Conservation (phyloP, 345 rosid genomes). For the Brassica carinata region DNA sequence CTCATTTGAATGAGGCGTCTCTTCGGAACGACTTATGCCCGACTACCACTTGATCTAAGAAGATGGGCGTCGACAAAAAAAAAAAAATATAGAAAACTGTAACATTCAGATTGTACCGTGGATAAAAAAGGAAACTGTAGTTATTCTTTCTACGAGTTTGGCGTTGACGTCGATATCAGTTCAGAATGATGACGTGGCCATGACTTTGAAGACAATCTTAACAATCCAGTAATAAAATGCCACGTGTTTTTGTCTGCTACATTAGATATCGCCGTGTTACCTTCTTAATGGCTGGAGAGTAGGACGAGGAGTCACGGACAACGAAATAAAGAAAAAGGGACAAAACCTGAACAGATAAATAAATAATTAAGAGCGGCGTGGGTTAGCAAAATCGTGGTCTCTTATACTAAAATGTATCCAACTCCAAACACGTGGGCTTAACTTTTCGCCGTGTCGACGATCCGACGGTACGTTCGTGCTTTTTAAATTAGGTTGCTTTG, state of each 20-base stretch:
- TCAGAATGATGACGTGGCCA: constrained; percentile 19
- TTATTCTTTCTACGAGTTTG: background rate
- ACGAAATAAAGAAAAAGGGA: background rate
- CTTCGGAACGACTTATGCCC: too few relatives aligned
- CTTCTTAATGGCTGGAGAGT: constrained; percentile 15
- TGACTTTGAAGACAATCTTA: constrained; percentile 12
- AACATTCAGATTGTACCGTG: background rate
- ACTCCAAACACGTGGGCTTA: constrained; percentile 17
- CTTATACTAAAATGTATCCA: constrained; percentile 25
- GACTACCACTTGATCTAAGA: too few relatives aligned
- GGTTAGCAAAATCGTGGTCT: constrained; percentile 32
- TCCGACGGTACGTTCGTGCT: constrained; percentile 22
- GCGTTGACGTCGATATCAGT: constrained; percentile 1
- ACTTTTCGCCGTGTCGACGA: constrained; percentile 11
- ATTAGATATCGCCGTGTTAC: background rate
- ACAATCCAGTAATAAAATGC: background rate
- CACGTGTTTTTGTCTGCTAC: constrained; percentile 5
- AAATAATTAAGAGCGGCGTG: constrained; percentile 24
- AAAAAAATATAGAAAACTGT: background rate
- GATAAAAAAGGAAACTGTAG: background rate
- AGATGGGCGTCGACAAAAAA: too few relatives aligned
- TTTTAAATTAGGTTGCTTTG: constrained; percentile 29
- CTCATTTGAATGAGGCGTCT: too few relatives aligned
- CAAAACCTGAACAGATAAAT: background rate
- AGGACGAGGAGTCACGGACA: background rate